Evolutionary conservation across 768 basidiomycete genomes (phyloP), one percentile per base, ranked within the genome.

Genomic region (Coprinellus aureogranulatus): DNA sequence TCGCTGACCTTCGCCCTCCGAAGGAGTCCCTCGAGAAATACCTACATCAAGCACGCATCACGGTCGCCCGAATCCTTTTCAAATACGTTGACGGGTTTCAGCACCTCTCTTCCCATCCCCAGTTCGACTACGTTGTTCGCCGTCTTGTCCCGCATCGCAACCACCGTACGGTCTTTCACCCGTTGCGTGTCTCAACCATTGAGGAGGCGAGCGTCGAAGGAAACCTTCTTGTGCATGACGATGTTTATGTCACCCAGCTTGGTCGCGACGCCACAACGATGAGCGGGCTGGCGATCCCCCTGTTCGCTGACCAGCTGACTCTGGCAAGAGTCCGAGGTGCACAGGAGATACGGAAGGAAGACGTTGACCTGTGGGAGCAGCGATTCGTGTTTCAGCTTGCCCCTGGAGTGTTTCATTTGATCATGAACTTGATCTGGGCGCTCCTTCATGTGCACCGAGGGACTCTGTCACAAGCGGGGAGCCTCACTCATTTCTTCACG

Each of bases 351-450:
- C 55, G 60, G 0, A 39, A 18, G 3, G 40, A 48, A 25, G 67
- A 70, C 28, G 18, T 59, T 1, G 60, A 54, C 40, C 25, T 64
- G 0, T 69, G 64, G 50, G 52, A 53, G 14, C 60, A 61, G 6
- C 55, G 61, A 8, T 47, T 68, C 37, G 23, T 62, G 9, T 62
- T 69, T 39, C 67, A 69, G 42, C 65, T 67, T 22, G 67, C 63
- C 0, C 61, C 66, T 18, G 68, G 70, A 0, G 52, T 72, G 0
- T 74, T 74, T 46, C 70, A 74, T 46, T 59, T 68, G 0, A 61
- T 56, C 31, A 59, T 71, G 41, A 70, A 71, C 31, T 59, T 70
- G 2, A 57, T 68, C 20, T 70, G 70, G 69, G 61, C 57, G 0
- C 18, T 71, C 6, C 53, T 67, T 0, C 47, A 65, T 20, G 25